These are phyloP conservation scores for sorghum (Sorghum bicolor) DNA, from an alignment of 176 grass and related monocot genomes.

Conservation along the genomic window DNA sequence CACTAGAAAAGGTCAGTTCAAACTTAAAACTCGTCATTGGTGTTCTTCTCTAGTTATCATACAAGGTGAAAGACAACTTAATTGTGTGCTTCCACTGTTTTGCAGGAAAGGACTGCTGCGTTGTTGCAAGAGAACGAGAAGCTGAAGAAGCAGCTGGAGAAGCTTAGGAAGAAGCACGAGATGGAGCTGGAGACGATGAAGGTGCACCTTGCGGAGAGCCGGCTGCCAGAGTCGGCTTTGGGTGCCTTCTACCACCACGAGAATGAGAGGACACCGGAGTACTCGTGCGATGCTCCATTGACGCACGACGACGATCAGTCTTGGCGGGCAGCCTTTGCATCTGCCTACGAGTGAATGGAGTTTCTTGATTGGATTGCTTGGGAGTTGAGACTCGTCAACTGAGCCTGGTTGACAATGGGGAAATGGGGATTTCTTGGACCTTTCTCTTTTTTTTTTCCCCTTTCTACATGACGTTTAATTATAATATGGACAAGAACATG, in stretches of 20 bases:
- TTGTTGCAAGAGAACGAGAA: slow-evolving; percentile 77
- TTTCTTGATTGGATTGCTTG: neutral
- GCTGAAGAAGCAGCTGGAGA: slow-evolving; percentile 82
- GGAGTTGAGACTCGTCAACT: slow-evolving; percentile 39
- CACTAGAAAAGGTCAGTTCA: slow-evolving; percentile 54
- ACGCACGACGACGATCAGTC: slow-evolving; percentile 64
- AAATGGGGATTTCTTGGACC: neutral
- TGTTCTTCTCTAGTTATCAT: neutral
- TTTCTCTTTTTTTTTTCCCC: neutral
- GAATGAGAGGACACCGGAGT: slow-evolving; percentile 24
- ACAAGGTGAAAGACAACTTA: neutral
- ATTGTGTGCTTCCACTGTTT: neutral
- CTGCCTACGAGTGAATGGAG: slow-evolving; percentile 50
- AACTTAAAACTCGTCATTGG: neutral
- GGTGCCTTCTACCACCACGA: slow-evolving; percentile 54
- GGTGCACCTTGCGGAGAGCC: slow-evolving; percentile 86
- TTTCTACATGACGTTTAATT: too few relatives aligned
- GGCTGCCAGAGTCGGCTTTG: slow-evolving; percentile 77
- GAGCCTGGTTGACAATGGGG: slow-evolving; percentile 34
- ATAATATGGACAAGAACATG: too few relatives aligned
- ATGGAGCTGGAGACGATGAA: slow-evolving; percentile 94
- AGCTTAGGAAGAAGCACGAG: slow-evolving; percentile 81
- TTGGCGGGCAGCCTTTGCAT: slow-evolving; percentile 76
- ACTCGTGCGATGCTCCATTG: neutral
- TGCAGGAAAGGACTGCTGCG: slow-evolving; percentile 51